phyloP scores from a whole-genome alignment of 345 rosid species.

The Salix udensis region DNA sequence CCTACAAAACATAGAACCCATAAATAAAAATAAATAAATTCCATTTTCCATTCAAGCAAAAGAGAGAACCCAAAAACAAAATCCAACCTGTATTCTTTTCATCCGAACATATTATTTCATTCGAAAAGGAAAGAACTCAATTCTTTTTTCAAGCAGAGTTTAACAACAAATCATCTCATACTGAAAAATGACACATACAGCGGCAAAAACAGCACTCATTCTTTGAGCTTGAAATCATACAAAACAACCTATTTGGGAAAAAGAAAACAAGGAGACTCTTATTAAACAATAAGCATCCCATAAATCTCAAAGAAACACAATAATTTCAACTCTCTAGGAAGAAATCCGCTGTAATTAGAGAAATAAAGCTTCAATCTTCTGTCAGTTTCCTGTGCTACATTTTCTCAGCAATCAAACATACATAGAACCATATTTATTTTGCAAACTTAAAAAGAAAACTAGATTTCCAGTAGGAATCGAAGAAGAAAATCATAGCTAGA shows the following conservation, averaged over 20 bases:
- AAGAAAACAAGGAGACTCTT: neutral
- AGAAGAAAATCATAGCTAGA: constrained; percentile 5
- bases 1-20: neutral
- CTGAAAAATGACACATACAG: neutral
- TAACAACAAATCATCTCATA: too few species aligned
- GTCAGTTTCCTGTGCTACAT: neutral
- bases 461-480: neutral
- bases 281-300: neutral
- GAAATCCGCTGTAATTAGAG: neutral
- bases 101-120: neutral
- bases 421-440: neutral
- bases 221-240: neutral
- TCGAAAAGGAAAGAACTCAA: neutral
- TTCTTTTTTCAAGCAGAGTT: too few species aligned
- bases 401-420: constrained; percentile 16
- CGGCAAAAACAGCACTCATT: neutral
- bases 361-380: neutral
- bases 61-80: too few species aligned
- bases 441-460: neutral
- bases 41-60: neutral
- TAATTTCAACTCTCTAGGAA: neutral
- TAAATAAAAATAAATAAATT: too few species aligned
- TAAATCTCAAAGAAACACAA: neutral
- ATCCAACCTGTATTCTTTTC: neutral
- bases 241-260: neutral